Percentiles rank a stretch among this genome's conserved stretches.
These are phyloP conservation scores for Cephaloascus albidus DNA, from an alignment of 805 yeast species.

Conservation along the genomic window DNA sequence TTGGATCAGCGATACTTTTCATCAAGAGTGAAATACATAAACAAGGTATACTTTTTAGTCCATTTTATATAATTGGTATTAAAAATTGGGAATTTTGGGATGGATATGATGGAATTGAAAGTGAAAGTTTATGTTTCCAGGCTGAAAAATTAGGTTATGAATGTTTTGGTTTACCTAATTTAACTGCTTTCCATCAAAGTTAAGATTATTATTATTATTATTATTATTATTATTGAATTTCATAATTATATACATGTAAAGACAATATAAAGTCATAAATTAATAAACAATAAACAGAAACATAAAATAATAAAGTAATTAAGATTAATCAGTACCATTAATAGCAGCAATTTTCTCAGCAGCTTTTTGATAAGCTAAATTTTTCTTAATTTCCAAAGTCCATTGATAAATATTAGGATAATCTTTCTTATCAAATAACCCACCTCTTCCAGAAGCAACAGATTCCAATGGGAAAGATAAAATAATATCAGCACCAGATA, in stretches of 20 bases:
- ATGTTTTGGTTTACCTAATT: conserved; percentile 42
- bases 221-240: no score
- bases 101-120: conserved; percentile 47
- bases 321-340: no score
- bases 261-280: no score
- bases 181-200: conserved; percentile 26
- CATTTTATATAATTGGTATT: conserved; percentile 34
- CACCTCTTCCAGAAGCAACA: conserved; percentile 2
- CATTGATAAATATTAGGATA: not conserved
- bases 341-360: not conserved
- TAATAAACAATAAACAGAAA: no score
- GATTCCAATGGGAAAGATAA: conserved; percentile 33
- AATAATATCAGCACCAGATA: conserved; percentile 52
- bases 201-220: not conserved
- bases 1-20: conserved; percentile 43
- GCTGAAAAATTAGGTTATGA: conserved; percentile 33
- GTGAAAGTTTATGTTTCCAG: conserved; percentile 42
- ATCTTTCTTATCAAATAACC: not conserved
- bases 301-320: no score
- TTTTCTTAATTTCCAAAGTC: not conserved
- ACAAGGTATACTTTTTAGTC: conserved; percentile 38
- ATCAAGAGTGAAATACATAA: conserved; percentile 30
- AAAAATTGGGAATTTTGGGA: conserved; percentile 32
- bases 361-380: not conserved
- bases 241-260: no score